phyloP scores from a whole-genome alignment of 768 basidiomycete genomes.

The Russula virescens region DNA sequence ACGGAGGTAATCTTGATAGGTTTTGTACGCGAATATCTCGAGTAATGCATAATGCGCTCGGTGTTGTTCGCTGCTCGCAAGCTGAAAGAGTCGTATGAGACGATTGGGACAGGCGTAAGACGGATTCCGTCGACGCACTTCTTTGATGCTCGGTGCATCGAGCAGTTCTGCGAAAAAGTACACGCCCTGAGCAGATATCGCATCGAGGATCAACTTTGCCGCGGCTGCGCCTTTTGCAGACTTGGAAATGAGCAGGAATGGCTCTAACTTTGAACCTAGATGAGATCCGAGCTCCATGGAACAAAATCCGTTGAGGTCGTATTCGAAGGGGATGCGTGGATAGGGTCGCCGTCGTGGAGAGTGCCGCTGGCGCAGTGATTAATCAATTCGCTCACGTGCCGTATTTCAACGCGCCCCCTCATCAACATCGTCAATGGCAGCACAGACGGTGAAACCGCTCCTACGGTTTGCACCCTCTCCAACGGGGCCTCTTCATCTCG shows the following conservation, averaged over 20 bases:
- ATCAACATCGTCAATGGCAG: neutral
- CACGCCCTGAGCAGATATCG: constrained; percentile 82
- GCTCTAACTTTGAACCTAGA: constrained; percentile 71
- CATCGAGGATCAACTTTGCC: constrained; percentile 82
- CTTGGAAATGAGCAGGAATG: constrained; percentile 87
- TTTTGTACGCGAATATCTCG: constrained; percentile 86
- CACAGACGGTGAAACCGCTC: constrained; percentile 31
- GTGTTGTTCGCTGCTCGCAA: constrained; percentile 60
- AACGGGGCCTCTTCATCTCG: constrained; percentile 90
- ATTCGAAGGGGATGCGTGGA: no score
- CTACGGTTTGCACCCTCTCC: constrained; percentile 96
- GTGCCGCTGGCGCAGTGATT: no score
- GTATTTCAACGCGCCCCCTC: neutral
- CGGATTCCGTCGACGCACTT: constrained; percentile 44
- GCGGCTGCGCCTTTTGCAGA: constrained; percentile 89
- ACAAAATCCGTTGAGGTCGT: no score
- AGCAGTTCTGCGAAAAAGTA: constrained; percentile 90
- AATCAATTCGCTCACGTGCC: constrained; percentile 3
- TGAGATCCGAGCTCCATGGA: constrained; percentile 59
- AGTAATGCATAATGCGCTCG: constrained; percentile 58
- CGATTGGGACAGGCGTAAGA: neutral
- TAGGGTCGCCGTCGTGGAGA: no score
- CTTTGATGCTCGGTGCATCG: constrained; percentile 74
- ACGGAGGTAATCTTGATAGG: constrained; percentile 76
- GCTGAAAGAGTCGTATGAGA: constrained; percentile 38